Base-by-base conservation (phyloP, 306 rosid genomes). In the Pyrus betulifolia region DNA sequence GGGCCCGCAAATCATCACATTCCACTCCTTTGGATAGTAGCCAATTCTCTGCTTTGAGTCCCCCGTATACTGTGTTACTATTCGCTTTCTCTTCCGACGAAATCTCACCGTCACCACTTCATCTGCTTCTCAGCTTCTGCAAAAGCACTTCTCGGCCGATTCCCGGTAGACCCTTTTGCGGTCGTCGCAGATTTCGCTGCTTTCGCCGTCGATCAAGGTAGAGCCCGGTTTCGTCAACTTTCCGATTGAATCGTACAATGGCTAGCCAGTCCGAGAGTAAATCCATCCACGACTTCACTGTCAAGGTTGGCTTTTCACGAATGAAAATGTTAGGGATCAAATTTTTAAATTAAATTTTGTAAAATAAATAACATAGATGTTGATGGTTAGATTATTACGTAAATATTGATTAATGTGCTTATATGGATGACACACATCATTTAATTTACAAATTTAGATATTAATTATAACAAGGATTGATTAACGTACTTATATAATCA, bases 201-300 rank as follows among this genome's bases (percentile, higher is more conserved):
- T 60, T 74, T 64, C 52, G 69, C 22, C 77, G 27, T 57, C 80
- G 18, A 67, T 63, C 69, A 21, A 59, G 42, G 27, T 78, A 19
- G 38, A 66, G 66, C 57, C 66, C 82, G 2, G 76, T 82, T 51
- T 63, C 3, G 13, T 74, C 55, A 42, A 6, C 15, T 74, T 64
- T 55, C 5, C 74, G 46, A 63, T 78, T 73, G 31, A 77, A 69
- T 77, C 89, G 75, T 79, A 67, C 87, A 18, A 90, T 92, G 96
- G 93, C 96, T 11, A 49, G 88, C 82, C 89, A 81, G 30, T 88
- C 97, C 33, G 71, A 60, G 68, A 21, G 71, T 28, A 57, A 71
- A 55, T 84, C 97, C 3, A 65, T 91, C 74, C 77, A 91, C 31
- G 92, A 91, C 71, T 91, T 91, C 92, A 87, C 88, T 30, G 93